Base-by-base conservation (phyloP, 1,284 basidiomycete species). In the Cryptococcus floricola region DNA sequence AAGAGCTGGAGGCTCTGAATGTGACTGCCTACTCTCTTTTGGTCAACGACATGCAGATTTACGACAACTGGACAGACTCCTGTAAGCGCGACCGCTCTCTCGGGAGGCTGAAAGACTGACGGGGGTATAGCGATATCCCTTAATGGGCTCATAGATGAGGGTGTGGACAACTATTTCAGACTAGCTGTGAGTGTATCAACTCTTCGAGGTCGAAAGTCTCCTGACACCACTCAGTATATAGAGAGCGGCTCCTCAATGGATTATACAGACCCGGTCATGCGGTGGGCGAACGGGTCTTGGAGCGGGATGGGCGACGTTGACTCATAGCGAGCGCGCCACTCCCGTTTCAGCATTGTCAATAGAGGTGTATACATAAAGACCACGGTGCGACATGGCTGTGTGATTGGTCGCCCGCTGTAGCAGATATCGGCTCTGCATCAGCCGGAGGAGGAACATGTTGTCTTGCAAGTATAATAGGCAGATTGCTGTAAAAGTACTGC, bases 161-260 rank as follows among this genome's bases (percentile, higher is more conserved):
- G 50, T 2, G 49, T 61, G 1, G 59, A 65, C 48, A 70, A 71
- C 55, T 71, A 62, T 55, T 61, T 73, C 50, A 60, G 68, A 25
- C 19, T 70, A 12, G 71, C 71, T 3, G 69, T 71, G 41, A 62
- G 69, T 67, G n/a, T 12, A n/a, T 39, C 23, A 25, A 43, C 18
- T 19, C 18, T n/a, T 8, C 23, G 23, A 23, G 27, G 41, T 14
- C 13, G 25, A 5, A 4, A 13, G 16, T 43, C 42, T 46, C 6
- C 10, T 13, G n/a, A 14, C 18, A n/a, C 18, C 49, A 7, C 28
- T 14, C 52, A 68, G 64, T 69, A 59, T 42, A 52, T 63, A 10
- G 60, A 49, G 2, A 66, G 63, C 54, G 65, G 65, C 0, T 59
- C 62, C 1, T 65, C 63, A 8, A 50, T 70, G 37, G 68, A 72